Conservation (phyloP, 441 rosid genomes). For the Populus hybrid region DNA sequence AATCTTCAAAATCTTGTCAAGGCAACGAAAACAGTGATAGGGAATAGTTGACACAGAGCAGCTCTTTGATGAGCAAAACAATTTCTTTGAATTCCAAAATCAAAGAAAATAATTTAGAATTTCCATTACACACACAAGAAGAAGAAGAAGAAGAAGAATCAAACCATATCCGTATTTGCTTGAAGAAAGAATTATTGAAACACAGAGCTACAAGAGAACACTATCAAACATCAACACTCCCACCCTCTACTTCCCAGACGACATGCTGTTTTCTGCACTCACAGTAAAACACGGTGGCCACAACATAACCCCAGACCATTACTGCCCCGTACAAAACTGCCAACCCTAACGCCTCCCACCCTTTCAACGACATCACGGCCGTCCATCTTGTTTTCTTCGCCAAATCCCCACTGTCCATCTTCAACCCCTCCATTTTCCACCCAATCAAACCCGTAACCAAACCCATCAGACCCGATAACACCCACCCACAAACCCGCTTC, state of each 20-base stretch:
- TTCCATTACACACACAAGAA: background rate
- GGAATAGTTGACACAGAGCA: background rate
- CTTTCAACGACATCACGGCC: constrained; percentile 7
- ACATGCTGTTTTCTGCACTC: constrained; percentile 46
- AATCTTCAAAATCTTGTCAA: too few species aligned
- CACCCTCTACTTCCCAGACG: constrained; percentile 7
- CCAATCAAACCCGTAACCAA: constrained; percentile 46
- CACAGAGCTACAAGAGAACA: background rate
- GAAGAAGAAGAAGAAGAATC: too few species aligned
- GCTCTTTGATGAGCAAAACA: background rate
- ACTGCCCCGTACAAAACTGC: constrained; percentile 45
- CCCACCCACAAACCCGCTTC: constrained; percentile 52
- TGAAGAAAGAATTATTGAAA: background rate
- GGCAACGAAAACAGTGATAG: too few species aligned
- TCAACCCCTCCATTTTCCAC: constrained; percentile 41
- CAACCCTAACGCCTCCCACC: constrained; percentile 30
- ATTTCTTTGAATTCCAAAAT: background rate
- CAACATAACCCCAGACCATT: constrained; percentile 55
- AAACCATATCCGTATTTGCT: background rate
- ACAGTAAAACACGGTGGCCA: constrained; percentile 50
- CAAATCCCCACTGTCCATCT: constrained; percentile 33
- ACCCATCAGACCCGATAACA: constrained; percentile 41
- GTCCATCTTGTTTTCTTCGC: constrained; percentile 1
- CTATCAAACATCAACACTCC: background rate
- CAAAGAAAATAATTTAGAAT: background rate